These are phyloP conservation scores for Suhomyces atakaporum DNA, from an alignment of 1,139 yeast genomes.

Conservation along the genomic window DNA sequence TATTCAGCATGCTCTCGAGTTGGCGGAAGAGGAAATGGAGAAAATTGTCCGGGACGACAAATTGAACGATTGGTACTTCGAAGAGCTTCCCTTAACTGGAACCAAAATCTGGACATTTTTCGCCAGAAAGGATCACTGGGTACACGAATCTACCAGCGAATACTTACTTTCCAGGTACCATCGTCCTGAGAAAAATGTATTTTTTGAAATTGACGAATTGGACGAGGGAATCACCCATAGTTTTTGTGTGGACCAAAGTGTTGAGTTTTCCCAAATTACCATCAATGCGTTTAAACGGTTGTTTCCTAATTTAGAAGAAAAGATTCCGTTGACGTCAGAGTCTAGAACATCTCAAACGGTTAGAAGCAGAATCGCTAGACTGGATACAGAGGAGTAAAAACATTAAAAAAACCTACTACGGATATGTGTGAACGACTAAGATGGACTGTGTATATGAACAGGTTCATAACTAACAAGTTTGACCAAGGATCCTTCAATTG, in stretches of 20 bases:
- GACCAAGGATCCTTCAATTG: no score
- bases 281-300: slow-evolving; percentile 15
- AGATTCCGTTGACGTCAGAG: neutral
- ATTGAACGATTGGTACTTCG: slow-evolving; percentile 53
- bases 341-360: neutral
- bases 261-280: slow-evolving; percentile 51
- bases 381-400: no score
- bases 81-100: slow-evolving; percentile 21
- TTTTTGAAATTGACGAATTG: slow-evolving; percentile 31
- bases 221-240: slow-evolving; percentile 50
- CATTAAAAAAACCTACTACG: no score
- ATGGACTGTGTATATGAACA: no score
- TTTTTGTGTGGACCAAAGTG: slow-evolving; percentile 58
- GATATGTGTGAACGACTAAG: no score
- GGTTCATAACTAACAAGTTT: no score
- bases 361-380: neutral
- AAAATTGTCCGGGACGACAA: slow-evolving; percentile 44
- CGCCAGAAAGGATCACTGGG: slow-evolving; percentile 65
- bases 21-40: slow-evolving; percentile 61
- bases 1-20: slow-evolving; percentile 51
- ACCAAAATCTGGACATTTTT: slow-evolving; percentile 55
- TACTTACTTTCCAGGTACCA: slow-evolving; percentile 41
- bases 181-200: slow-evolving; percentile 29
- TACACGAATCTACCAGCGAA: slow-evolving; percentile 48
- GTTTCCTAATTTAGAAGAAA: slow-evolving; percentile 2